Evolutionary conservation across 1,139 yeast species (phyloP).

Genomic region (Zygosaccharomyces pseudobailii): DNA sequence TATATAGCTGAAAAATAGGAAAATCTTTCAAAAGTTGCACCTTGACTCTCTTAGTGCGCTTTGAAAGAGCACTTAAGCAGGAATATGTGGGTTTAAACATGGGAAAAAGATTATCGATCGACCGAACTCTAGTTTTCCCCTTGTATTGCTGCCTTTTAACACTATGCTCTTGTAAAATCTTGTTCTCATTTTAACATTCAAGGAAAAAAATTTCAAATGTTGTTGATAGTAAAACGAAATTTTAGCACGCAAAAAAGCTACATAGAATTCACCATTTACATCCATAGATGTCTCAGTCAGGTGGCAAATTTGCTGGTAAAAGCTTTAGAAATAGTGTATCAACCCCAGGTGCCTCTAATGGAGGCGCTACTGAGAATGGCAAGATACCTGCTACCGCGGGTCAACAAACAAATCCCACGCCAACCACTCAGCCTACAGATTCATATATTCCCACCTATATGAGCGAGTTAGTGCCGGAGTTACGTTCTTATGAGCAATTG

Average conservation of each 20-base stretch:
- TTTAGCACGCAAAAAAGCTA: neutral
- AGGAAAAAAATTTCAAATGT: constrained; percentile 8
- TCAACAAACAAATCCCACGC: constrained; percentile 28
- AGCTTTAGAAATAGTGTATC: constrained; percentile 7
- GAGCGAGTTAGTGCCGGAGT: constrained; percentile 65
- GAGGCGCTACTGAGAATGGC: constrained; percentile 3
- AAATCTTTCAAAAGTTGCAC: constrained; percentile 72
- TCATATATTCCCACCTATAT: constrained; percentile 58
- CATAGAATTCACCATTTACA: neutral
- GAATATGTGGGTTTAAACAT: constrained; percentile 26
- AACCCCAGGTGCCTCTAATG: constrained; percentile 4
- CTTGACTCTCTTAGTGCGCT: constrained; percentile 46
- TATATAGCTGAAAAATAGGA: constrained; percentile 50
- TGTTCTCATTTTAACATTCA: neutral
- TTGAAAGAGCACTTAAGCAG: constrained; percentile 34
- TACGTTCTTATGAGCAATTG: constrained; percentile 62
- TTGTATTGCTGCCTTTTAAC: neutral
- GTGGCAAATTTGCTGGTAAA: constrained; percentile 3
- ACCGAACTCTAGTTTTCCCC: neutral
- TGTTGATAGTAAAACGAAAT: neutral
- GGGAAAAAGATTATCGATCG: neutral
- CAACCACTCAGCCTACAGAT: constrained; percentile 55
- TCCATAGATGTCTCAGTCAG: constrained; percentile 5
- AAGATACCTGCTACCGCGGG: constrained; percentile 2
- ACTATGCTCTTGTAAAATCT: neutral